These are phyloP conservation scores for Penicillium sp. DNA, from an alignment of 2,329 filamentous ascomycete species.

Conservation along the genomic window DNA sequence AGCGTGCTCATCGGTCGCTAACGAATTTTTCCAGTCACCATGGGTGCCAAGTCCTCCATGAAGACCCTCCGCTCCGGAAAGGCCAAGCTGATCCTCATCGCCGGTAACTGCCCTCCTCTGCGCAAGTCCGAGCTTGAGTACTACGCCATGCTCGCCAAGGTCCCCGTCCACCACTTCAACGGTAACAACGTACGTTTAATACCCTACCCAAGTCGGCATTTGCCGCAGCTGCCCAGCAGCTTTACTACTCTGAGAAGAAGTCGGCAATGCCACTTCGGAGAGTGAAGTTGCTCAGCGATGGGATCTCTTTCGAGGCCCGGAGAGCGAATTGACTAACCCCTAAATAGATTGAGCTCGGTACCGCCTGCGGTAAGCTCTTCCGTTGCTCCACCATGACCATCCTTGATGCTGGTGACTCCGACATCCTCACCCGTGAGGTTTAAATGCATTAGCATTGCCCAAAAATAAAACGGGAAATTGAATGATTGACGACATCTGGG, in stretches of 20 bases:
- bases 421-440: slow-evolving; percentile 66
- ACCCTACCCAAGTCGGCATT: slow-evolving; percentile 15
- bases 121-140: slow-evolving; percentile 98
- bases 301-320: slow-evolving; percentile 23
- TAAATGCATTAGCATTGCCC: background rate
- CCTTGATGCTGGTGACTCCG: slow-evolving; percentile 95
- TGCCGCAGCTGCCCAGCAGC: slow-evolving; percentile 23
- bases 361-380: slow-evolving; percentile 99
- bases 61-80: slow-evolving; percentile 94
- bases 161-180: slow-evolving; percentile 94
- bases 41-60: slow-evolving; percentile 86
- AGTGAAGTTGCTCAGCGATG: slow-evolving; percentile 33
- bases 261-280: slow-evolving; percentile 24
- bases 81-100: slow-evolving; percentile 97
- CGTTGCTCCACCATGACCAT: slow-evolving; percentile 96
- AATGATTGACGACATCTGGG: slow-evolving; percentile 9
- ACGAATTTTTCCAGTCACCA: slow-evolving; percentile 59
- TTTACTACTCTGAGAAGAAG: slow-evolving; percentile 30
- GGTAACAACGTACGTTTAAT: slow-evolving; percentile 92
- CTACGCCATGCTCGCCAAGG: slow-evolving; percentile 92
- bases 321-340: slow-evolving; percentile 27
- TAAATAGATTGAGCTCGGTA: slow-evolving; percentile 91
- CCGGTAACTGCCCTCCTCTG: slow-evolving; percentile 95
- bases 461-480: slow-evolving; percentile 7
- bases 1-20: background rate